These are phyloP conservation scores for Jatropha multifida DNA, from an alignment of 441 rosid species.

Conservation along the genomic window DNA sequence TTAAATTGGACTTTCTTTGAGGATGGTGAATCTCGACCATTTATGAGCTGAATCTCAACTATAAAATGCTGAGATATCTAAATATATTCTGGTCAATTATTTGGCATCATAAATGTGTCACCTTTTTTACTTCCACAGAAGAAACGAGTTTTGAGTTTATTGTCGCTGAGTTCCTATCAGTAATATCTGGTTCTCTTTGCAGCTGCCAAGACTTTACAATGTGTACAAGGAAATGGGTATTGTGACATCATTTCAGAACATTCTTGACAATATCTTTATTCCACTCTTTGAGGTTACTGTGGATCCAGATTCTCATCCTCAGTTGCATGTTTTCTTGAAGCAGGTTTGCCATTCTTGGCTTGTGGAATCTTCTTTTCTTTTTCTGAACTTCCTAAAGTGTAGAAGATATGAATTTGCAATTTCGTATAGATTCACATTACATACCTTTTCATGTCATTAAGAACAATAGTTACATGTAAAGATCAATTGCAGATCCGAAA, in stretches of 20 bases:
- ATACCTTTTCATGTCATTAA: background rate
- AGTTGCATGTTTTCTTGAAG: constrained; percentile 90
- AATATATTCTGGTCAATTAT: background rate
- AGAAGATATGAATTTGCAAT: background rate
- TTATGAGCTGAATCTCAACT: background rate
- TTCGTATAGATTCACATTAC: background rate
- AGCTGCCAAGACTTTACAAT: constrained; percentile 98
- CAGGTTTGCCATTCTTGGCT: constrained; percentile 51
- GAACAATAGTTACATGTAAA: background rate
- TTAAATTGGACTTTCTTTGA: background rate
- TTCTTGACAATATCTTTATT: constrained; percentile 92
- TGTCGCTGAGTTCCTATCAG: background rate
- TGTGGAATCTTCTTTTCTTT: background rate
- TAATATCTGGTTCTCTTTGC: constrained; percentile 27
- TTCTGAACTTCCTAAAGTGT: background rate
- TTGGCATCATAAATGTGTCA: background rate
- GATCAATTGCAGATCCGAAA: background rate
- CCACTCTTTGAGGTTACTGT: constrained; percentile 96
- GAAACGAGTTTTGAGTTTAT: background rate
- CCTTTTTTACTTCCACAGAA: background rate
- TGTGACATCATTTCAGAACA: constrained; percentile 97
- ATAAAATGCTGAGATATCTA: background rate
- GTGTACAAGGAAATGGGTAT: constrained; percentile 99
- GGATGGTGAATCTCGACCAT: background rate
- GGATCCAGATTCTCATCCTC: constrained; percentile 99